Evolutionary conservation across 768 basidiomycete genomes (phyloP), one percentile per base, ranked within the genome.

Genomic region (Macrolepiota dolichaula): DNA sequence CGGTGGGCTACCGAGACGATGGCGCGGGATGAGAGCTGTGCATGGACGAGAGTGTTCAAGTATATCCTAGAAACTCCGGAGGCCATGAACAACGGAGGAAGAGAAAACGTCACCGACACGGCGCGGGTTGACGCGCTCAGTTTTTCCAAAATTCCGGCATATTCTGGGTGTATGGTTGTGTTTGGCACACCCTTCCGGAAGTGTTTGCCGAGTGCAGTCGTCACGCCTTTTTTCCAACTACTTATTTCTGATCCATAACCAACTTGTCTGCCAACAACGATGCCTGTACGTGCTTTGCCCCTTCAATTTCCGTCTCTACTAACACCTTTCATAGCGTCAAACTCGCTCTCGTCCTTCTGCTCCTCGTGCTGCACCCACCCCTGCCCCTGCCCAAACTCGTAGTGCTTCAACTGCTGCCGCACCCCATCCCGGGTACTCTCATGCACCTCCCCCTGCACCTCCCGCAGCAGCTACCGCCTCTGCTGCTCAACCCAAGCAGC

Each of bases 271-370:
- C 51, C 49, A 60, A 49, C 56, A 57, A 71, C 52, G 62, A 79
- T 79, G 78, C 70, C 79, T 73, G 79, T 80, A 70, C 67, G 79
- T 65, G 24, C 37, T 13, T 27, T 35, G 22, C 17, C 22, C 47
- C 52, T 47, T 57, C n/a, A 36, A 37, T 37, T 38, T 55, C 13
- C 38, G 19, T 32, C 57, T 17, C 36, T 9, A 63, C 61, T 63
- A 3, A 62, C 32, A 9, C 13, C 0, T 22, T 38, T 53, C 55
- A 22, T 55, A 92, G 92, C 91, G 91, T 72, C 83, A 84, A 76
- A 92, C 91, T 47, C 90, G 91, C 69, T 84, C 85, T 67, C 87
- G 88, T 70, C 83, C 89, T 59, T 79, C 88, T 58, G 79, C 82
- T 61, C 77, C 83, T 55, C 74, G 74, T 56, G 68, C 79, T 55